Percentiles rank a stretch among this genome's conserved stretches.
Conservation (phyloP, 2,329 filamentous ascomycete species). For the Colletotrichum simmondsii region DNA sequence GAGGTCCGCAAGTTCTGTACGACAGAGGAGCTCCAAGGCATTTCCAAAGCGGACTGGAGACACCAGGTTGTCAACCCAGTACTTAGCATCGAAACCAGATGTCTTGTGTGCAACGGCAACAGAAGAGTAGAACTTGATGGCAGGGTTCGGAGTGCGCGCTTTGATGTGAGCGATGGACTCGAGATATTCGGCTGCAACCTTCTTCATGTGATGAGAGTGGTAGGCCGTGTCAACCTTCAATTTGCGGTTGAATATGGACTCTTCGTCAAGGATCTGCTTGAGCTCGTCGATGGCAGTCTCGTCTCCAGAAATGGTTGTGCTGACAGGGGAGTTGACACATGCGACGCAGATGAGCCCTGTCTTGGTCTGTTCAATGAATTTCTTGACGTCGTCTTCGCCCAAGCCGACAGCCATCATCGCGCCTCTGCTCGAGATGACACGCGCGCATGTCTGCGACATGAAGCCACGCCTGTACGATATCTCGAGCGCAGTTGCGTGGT, state of each 20-base stretch:
- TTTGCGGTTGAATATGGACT: constrained; percentile 33
- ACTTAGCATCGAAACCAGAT: constrained; percentile 32
- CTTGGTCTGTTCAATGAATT: constrained; percentile 21
- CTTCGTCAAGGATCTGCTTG: constrained; percentile 36
- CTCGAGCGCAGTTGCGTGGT: constrained; percentile 54
- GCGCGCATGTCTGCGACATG: constrained; percentile 49
- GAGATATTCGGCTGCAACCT: constrained; percentile 38
- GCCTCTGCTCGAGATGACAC: constrained; percentile 45
- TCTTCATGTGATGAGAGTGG: constrained; percentile 37
- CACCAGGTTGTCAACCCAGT: constrained; percentile 49
- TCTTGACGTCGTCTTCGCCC: constrained; percentile 53
- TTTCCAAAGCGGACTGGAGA: constrained; percentile 46
- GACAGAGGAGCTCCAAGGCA: constrained; percentile 35
- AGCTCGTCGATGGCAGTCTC: constrained; percentile 39
- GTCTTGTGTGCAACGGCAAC: constrained; percentile 2
- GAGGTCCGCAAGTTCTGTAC: not conserved
- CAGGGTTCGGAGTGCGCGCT: not conserved
- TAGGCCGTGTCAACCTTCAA: constrained; percentile 36
- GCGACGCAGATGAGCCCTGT: constrained; percentile 39
- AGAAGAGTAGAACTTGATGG: constrained; percentile 26
- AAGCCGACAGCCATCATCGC: constrained; percentile 67
- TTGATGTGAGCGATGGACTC: not conserved
- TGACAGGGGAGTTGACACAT: constrained; percentile 63
- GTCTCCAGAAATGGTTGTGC: constrained; percentile 56
- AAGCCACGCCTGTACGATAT: constrained; percentile 61